Evolutionary conservation across 2,329 filamentous ascomycete species (phyloP), one percentile per base, ranked within the genome.

Genomic region (Fusarium solani-melongenae): DNA sequence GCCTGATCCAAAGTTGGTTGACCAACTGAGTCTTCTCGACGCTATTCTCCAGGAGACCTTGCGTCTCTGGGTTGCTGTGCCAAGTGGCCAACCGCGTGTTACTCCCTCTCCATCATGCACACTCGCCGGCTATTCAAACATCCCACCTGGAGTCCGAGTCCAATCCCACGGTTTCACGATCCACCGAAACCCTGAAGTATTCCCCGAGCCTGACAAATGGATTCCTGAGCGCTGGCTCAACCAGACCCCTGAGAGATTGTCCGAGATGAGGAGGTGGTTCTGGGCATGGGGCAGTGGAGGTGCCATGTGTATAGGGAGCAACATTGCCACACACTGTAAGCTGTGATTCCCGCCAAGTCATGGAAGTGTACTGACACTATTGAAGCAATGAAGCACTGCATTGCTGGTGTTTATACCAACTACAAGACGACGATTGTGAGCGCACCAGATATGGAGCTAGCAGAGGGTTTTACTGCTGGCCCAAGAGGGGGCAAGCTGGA

Each of bases 231-330:
- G 49, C 6, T 66, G 64, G 64, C 31, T 66, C 10, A 36, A 66
- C 10, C 56, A 61, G 14, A 36, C 29, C 1, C 57, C 64, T 0
- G 64, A 61, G 14, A 41, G 29, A 15, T 17, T 66, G 33, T 22
- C 56, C 1, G 44, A 66, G 31, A 66, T 66, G 64, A 33, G 57
- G 29, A 56, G 44, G 34, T 66, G 64, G 64, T 66, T 66, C 38
- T 66, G 64, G 64, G 64, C 64, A 14, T 66, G 57, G 44, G 56
- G 64, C 2, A 66, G 64, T 24, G 64, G 64, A 31, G 56, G 57
- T 22, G 36, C 56, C 10, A 66, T 66, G 56, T 66, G 64, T 5
- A 62, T 66, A 14, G 64, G 64, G 9, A 66, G 64, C 36, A 61
- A 66, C 36, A 61, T 66, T 56, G 64, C 64, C n/a, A 51, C 15